These are phyloP conservation scores for Acacia concinna DNA, from an alignment of 331 rosid species.

Conservation along the genomic window DNA sequence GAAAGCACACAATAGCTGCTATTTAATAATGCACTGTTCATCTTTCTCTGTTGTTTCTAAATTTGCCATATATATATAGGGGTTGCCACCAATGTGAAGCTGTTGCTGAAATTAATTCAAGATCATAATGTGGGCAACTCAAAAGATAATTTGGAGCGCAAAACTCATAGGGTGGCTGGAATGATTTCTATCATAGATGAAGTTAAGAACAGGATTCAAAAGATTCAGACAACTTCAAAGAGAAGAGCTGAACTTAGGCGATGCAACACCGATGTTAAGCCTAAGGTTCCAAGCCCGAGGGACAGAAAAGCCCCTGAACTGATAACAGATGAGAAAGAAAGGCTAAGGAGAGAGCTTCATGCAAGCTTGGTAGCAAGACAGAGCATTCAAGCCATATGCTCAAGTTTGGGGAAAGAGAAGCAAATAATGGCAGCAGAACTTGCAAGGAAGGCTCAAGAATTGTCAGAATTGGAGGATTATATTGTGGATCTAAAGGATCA, in stretches of 20 bases:
- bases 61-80: conserved; percentile 50
- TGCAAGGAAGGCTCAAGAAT: conserved; percentile 74
- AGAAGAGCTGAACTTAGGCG: conserved; percentile 69
- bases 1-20: background rate
- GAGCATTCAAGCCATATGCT: conserved; percentile 86
- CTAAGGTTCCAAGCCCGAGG: conserved; percentile 46
- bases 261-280: conserved; percentile 74
- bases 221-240: conserved; percentile 43
- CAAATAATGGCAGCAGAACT: conserved; percentile 90
- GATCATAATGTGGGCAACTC: conserved; percentile 62
- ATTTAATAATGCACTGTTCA: background rate
- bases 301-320: conserved; percentile 54
- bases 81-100: conserved; percentile 62
- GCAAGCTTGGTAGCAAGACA: conserved; percentile 69
- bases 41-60: background rate
- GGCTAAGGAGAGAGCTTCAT: conserved; percentile 62
- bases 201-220: conserved; percentile 60
- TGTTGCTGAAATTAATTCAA: conserved; percentile 70
- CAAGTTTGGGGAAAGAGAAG: conserved; percentile 91
- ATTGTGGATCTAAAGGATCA: conserved; percentile 67
- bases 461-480: conserved; percentile 68
- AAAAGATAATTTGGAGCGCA: conserved; percentile 60
- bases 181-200: conserved; percentile 78
- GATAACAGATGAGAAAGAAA: conserved; percentile 73
- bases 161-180: conserved; percentile 70